Evolutionary conservation across 1,284 basidiomycete genomes (phyloP).

Genomic region (Boletellus deceptivus): DNA sequence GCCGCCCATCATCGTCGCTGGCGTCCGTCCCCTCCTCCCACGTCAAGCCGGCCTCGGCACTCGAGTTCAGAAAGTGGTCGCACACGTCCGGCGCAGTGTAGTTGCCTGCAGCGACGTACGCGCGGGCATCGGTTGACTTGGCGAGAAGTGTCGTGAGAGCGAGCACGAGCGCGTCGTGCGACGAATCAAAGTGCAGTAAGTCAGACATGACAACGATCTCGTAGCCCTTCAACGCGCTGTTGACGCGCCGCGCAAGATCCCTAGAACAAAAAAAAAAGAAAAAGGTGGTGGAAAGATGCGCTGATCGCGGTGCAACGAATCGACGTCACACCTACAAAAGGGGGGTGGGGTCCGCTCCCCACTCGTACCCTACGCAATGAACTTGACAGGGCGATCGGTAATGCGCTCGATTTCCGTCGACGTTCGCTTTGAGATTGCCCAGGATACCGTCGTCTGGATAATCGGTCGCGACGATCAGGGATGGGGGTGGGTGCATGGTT

Average conservation of each 20-base stretch:
- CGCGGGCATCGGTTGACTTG: constrained; percentile 40
- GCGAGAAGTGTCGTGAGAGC: constrained; percentile 51
- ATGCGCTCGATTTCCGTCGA: constrained; percentile 44
- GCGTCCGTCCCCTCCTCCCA: constrained; percentile 41
- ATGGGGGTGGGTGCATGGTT: constrained; percentile 43
- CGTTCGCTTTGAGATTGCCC: constrained; percentile 52
- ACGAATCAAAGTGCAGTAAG: constrained; percentile 63
- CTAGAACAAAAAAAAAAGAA: constrained; percentile 9
- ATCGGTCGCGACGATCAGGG: constrained; percentile 59
- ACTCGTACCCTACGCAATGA: constrained; percentile 53
- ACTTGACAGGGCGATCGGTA: constrained; percentile 43
- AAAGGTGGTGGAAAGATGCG: neutral
- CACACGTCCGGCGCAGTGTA: constrained; percentile 59
- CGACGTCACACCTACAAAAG: constrained; percentile 45
- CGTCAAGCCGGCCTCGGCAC: constrained; percentile 41
- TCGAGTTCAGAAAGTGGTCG: constrained; percentile 49
- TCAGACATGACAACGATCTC: constrained; percentile 67
- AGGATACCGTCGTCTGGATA: constrained; percentile 64
- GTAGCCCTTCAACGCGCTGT: constrained; percentile 39
- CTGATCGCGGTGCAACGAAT: neutral
- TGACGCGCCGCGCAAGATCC: constrained; percentile 8
- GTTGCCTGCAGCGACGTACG: constrained; percentile 62
- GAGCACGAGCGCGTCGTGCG: constrained; percentile 54
- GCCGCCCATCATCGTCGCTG: constrained; percentile 12
- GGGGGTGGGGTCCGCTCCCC: constrained; percentile 50